Conservation (phyloP, 306 rosid genomes). For the Cucurbita maxima region DNA sequence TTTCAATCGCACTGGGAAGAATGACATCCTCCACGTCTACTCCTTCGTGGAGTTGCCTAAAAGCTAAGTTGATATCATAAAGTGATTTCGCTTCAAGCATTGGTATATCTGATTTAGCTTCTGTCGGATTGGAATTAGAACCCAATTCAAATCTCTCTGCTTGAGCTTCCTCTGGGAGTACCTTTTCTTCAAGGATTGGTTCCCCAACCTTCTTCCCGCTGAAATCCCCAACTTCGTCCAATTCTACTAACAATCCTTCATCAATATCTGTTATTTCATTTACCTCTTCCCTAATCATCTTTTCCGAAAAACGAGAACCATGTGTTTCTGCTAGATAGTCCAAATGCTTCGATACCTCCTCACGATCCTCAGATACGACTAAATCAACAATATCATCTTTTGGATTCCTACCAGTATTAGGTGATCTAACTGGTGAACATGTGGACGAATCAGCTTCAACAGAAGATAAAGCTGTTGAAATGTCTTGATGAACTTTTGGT, state of each 20-base stretch:
- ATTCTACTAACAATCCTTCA: conserved; percentile 50
- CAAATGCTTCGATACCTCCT: conserved; percentile 19
- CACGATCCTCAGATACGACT: conserved; percentile 12
- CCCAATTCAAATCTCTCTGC: conserved; percentile 10
- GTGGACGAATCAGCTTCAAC: conserved; percentile 16
- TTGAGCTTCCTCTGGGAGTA: conserved; percentile 19
- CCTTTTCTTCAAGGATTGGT: conserved; percentile 14
- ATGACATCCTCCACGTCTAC: conserved; percentile 33
- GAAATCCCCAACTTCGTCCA: conserved; percentile 85
- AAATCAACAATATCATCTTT: conserved; percentile 14
- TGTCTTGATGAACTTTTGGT: conserved; percentile 14
- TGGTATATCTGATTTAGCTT: not conserved
- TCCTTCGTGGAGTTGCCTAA: conserved; percentile 55
- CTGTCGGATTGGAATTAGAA: conserved; percentile 10
- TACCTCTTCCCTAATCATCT: conserved; percentile 24
- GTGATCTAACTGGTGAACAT: conserved; percentile 17
- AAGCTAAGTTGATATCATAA: conserved; percentile 17
- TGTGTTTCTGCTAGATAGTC: conserved; percentile 29
- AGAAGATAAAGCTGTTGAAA: conserved; percentile 10
- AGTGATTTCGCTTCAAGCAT: conserved; percentile 5
- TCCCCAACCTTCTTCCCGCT: conserved; percentile 28
- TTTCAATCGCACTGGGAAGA: conserved; percentile 35
- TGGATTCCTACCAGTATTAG: conserved; percentile 17
- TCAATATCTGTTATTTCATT: conserved; percentile 55
- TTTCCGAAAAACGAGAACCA: conserved; percentile 21